Evolutionary conservation across 768 basidiomycete genomes (phyloP).

Genomic region (Gloeophyllum trabeum): DNA sequence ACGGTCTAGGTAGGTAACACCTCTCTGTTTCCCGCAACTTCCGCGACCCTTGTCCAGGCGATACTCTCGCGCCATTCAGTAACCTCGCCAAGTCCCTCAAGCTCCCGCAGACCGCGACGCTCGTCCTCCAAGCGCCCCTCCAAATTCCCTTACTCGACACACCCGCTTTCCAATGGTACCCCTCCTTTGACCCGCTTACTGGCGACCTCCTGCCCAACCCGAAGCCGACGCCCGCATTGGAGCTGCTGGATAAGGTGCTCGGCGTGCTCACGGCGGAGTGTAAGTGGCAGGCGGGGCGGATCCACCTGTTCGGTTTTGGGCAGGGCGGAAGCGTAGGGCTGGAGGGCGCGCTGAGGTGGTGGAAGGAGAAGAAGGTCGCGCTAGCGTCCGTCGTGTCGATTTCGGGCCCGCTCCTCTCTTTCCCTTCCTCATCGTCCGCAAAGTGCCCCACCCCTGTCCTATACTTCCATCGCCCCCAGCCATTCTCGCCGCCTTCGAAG

Average conservation of each 20-base stretch:
- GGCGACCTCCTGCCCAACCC: conserved; percentile 64
- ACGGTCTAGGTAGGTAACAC: conserved; percentile 61
- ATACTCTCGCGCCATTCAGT: conserved; percentile 68
- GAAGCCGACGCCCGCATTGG: conserved; percentile 61
- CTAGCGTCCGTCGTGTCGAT: conserved; percentile 46
- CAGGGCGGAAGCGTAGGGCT: conserved; percentile 76
- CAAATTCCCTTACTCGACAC: conserved; percentile 76
- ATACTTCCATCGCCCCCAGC: conserved; percentile 47
- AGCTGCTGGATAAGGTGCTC: conserved; percentile 39
- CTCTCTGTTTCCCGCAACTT: background rate
- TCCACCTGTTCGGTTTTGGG: conserved; percentile 83
- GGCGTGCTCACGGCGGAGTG: conserved; percentile 48
- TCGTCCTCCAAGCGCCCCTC: conserved; percentile 60
- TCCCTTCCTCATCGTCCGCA: conserved; percentile 43
- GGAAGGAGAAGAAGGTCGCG: conserved; percentile 24
- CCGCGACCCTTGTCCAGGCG: conserved; percentile 35
- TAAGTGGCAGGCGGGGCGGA: conserved; percentile 52
- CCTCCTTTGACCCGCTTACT: conserved; percentile 67
- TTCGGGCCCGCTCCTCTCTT: conserved; percentile 67
- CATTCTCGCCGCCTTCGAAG: conserved; percentile 32
- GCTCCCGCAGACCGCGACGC: conserved; percentile 82
- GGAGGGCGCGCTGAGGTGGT: conserved; percentile 52
- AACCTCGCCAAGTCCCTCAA: conserved; percentile 63
- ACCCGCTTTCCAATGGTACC: conserved; percentile 79
- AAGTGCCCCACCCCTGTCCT: conserved; percentile 52